Evolutionary conservation across 179 eudicot genomes (phyloP), one percentile per base, ranked within the genome.

Genomic region (Spergularia azorica): DNA sequence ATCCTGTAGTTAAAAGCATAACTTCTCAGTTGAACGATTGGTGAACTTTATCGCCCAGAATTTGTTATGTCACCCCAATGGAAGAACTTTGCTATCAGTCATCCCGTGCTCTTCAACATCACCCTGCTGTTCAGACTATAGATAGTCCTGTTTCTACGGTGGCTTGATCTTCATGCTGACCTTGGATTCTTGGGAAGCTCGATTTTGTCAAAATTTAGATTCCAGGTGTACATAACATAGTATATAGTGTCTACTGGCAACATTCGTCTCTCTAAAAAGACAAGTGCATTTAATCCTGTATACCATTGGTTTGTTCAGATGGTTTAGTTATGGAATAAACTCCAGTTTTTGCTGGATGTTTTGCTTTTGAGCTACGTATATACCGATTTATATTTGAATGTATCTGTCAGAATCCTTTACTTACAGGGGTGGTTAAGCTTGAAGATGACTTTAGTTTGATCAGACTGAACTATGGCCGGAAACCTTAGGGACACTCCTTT

Each of bases 1-100:
- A 93, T 63, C 95, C 97, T 2, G 82, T 93, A 17, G 84, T 88
- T 15, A 95, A 93, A 83, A 93, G 91, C 86, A 74, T 93, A 52
- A 86, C 97, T 6, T 83, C 97, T 43, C 89, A 93, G 89, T 76
- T 95, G 86, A 88, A 88, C 80, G 89, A 93, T 75, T 95, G 98
- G 97, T 95, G 89, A 92, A 66, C 70, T 41, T 12, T 55, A 12
- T 79, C 48, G 20, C 56, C 20, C 62, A 43, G 10, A 55, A 51
- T 51, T 58, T 26, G 58, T 5, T 26, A n/a, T 59, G 55, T 32
- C 65, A 54, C 50, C 64, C 70, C 72, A 54, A 10, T 16, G 14
- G 74, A 21, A 56, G 51, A 70, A 63, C 52, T 63, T 43, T 32
- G 39, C 46, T 51, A 38, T 56, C 7, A 11, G 18, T 63, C 14